These are phyloP conservation scores for Backusella sp. DNA, from an alignment of 192 early-diverging fungal genomes.

Conservation along the genomic window DNA sequence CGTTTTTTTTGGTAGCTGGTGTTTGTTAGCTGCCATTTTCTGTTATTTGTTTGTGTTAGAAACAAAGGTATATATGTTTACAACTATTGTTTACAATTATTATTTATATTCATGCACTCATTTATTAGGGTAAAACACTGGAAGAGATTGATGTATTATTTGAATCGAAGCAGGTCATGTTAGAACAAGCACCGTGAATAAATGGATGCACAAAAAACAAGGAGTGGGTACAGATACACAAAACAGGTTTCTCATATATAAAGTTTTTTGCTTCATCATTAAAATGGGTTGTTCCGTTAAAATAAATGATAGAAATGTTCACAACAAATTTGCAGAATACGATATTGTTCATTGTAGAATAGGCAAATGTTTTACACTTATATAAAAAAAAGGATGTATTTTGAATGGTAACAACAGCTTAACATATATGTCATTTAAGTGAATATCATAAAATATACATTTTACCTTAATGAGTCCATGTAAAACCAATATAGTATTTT, in stretches of 20 bases:
- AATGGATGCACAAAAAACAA: neutral
- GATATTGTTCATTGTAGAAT: neutral
- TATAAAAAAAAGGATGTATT: neutral
- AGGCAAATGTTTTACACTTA: neutral
- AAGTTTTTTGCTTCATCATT: neutral
- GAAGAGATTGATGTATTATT: constrained; percentile 83
- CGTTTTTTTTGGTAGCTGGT: constrained; percentile 64
- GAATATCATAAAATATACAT: neutral
- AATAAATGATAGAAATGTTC: neutral
- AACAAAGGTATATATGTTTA: constrained; percentile 44
- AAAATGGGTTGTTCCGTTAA: neutral
- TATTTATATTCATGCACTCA: neutral
- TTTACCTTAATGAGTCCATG: neutral
- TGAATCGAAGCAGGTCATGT: neutral
- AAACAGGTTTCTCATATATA: neutral
- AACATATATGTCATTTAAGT: neutral
- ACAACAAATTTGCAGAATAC: neutral
- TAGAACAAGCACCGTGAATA: neutral
- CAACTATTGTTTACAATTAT: neutral
- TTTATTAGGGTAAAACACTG: constrained; percentile 64
- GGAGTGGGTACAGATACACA: neutral
- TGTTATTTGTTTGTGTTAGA: constrained; percentile 73
- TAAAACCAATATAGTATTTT: neutral
- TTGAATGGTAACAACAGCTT: neutral
- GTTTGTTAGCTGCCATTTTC: constrained; percentile 51